Percentiles rank a stretch among this genome's conserved stretches.
Evolutionary conservation across 352 stramenopile genomes (phyloP).

Genomic region (Pythium aristosporum): DNA sequence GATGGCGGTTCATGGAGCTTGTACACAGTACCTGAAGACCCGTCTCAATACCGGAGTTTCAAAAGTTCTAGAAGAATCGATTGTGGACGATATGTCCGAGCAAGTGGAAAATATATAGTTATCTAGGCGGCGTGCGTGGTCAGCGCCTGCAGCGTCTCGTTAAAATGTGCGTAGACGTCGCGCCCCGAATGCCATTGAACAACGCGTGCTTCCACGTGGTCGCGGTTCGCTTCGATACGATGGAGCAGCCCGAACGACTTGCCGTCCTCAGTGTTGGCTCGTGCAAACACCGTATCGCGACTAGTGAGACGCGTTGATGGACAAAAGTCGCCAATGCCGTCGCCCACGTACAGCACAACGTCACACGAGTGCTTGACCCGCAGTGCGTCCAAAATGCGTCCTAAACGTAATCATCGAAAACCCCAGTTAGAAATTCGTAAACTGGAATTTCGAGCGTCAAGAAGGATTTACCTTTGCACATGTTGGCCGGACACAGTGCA

Average conservation of each 20-base stretch:
- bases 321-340: slow-evolving; percentile 54
- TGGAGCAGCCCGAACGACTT: slow-evolving; percentile 37
- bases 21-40: too few species aligned
- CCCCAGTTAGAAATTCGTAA: too few species aligned
- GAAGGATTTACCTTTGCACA: too few species aligned
- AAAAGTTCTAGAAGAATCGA: too few species aligned
- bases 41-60: too few species aligned
- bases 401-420: too few species aligned
- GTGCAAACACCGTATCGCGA: slow-evolving; percentile 10
- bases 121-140: background rate
- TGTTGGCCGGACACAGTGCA: too few species aligned
- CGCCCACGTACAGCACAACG: slow-evolving; percentile 56
- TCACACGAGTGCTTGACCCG: slow-evolving; percentile 34
- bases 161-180: slow-evolving; percentile 6
- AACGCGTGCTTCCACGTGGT: slow-evolving; percentile 34
- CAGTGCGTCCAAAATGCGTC: too few species aligned
- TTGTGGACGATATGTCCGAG: too few species aligned
- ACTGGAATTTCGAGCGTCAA: too few species aligned
- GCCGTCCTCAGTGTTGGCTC: slow-evolving; percentile 22
- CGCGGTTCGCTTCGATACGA: slow-evolving; percentile 31
- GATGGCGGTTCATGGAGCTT: too few species aligned
- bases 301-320: slow-evolving; percentile 35
- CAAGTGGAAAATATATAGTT: too few species aligned
- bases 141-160: background rate
- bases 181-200: slow-evolving; percentile 44